Evolutionary conservation across 2,329 filamentous ascomycete species (phyloP), one percentile per base, ranked within the genome.

Genomic region (Drechslera avenae): DNA sequence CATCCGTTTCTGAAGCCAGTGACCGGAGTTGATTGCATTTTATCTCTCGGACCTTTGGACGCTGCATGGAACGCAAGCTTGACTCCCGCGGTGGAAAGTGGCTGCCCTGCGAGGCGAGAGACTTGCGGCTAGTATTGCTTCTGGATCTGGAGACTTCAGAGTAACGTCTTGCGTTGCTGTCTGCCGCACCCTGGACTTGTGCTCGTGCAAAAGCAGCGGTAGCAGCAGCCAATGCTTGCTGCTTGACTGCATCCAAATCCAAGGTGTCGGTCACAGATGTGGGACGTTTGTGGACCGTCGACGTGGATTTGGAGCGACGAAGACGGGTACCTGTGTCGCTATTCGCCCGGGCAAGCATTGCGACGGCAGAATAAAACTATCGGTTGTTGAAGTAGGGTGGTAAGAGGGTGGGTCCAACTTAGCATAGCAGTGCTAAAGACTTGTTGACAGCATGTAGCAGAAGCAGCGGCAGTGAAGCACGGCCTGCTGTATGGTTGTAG

Each of bases 211-310:
- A 75, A 18, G 73, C 73, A 31, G 67, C 58, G 2, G 68, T 66
- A 14, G 73, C 73, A 42, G 73, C 73, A n/a, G 66, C 69, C 23
- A 73, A 19, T 19, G 73, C 73, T 53, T 75, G 72, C 30, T 72
- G 63, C 42, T 68, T 66, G 21, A 65, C 63, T 5, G 65, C 47
- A 16, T 66, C 62, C 1, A 63, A 63, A 45, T 73, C 64, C 10
- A 66, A 35, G 3, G 54, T 51, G 23, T 69, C 65, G 8, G 54
- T 52, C 4, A 43, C 46, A 17, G 53, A 37, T 8, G 54, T 55
- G 2, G 46, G 52, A 23, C 54, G 62, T 35, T 66, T 65, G 35
- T 67, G 68, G 16, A 67, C 63, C 1, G 64, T 70, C 3, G 70
- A 68, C 3, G 64, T 53, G 6, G 72, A 75, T 52, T 73, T 75